phyloP scores from a whole-genome alignment of 495 filamentous ascomycete species.

The Penicillium paxilli region DNA sequence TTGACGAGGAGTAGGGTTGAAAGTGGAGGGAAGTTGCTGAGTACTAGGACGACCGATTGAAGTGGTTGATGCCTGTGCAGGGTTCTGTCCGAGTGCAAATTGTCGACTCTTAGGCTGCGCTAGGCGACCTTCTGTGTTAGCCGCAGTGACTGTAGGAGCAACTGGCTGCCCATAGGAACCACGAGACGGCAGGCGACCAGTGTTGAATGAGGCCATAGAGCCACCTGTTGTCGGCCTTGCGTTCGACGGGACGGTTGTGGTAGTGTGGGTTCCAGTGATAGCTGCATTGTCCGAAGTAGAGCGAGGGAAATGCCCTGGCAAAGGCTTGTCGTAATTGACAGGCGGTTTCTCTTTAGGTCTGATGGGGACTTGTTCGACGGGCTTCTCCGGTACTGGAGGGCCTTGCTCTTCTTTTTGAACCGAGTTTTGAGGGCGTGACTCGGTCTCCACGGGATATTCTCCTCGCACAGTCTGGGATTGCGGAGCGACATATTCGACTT shows the following conservation, averaged over 20 bases:
- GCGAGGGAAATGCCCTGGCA: constrained; percentile 48
- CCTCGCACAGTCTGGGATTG: constrained; percentile 75
- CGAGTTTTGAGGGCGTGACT: constrained; percentile 17
- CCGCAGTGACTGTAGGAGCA: constrained; percentile 82
- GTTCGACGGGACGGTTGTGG: constrained; percentile 51
- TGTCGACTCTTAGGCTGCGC: constrained; percentile 78
- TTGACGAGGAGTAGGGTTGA: constrained; percentile 45
- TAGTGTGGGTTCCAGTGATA: constrained; percentile 41
- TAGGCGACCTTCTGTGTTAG: constrained; percentile 88
- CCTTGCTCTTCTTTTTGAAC: constrained; percentile 14
- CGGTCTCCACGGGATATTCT: constrained; percentile 38
- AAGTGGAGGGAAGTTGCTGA: constrained; percentile 44
- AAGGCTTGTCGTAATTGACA: constrained; percentile 27
- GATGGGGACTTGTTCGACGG: constrained; percentile 6
- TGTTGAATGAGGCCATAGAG: constrained; percentile 71
- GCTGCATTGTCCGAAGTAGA: constrained; percentile 57
- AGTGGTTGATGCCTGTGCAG: constrained; percentile 26
- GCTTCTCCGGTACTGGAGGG: constrained; percentile 5
- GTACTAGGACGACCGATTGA: constrained; percentile 63
- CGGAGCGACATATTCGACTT: constrained; percentile 97
- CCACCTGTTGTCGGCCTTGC: constrained; percentile 77
- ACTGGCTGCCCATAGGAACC: constrained; percentile 88
- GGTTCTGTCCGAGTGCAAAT: constrained; percentile 66
- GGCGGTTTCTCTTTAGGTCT: constrained; percentile 11
- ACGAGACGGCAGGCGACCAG: constrained; percentile 67